These are phyloP conservation scores for Colletotrichum cordylinicola DNA, from an alignment of 2,329 filamentous ascomycete genomes.

Conservation along the genomic window DNA sequence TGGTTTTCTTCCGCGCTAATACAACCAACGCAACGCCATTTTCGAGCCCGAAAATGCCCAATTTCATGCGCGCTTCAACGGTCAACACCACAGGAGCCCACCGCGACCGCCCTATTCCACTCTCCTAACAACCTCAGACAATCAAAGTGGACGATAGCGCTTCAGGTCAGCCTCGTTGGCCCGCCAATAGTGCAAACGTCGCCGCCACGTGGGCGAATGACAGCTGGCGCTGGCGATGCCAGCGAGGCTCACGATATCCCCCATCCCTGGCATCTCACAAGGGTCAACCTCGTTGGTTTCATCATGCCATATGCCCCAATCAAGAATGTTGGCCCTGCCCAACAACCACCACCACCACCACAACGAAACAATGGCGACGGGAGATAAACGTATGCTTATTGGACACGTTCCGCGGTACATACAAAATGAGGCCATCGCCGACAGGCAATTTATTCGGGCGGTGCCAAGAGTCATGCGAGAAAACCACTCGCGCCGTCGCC, in stretches of 20 bases:
- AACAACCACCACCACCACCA: not conserved
- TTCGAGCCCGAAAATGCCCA: not conserved
- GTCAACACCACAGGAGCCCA: not conserved
- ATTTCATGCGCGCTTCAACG: not conserved
- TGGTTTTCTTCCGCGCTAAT: not conserved
- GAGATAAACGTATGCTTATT: not conserved
- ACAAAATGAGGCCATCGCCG: not conserved
- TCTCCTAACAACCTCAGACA: not conserved
- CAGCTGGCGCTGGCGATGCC: not conserved
- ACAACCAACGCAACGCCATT: not conserved
- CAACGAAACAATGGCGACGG: too few species aligned
- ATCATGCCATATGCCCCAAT: not conserved
- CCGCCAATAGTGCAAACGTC: not conserved
- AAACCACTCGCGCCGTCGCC: not conserved
- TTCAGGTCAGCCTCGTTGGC: not conserved
- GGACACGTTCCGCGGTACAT: not conserved
- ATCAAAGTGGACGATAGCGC: not conserved
- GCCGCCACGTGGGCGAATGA: constrained; percentile 4
- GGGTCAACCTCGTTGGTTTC: constrained; percentile 11
- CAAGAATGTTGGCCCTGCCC: not conserved
- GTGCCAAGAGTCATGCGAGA: not conserved
- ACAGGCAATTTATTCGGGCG: too few species aligned
- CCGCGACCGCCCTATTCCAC: not conserved
- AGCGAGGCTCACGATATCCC: not conserved
- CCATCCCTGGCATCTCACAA: not conserved